Percentiles rank a stretch among this genome's conserved stretches.
Conservation (phyloP, 257 asterid genomes). For the Anisodus acutangulus region DNA sequence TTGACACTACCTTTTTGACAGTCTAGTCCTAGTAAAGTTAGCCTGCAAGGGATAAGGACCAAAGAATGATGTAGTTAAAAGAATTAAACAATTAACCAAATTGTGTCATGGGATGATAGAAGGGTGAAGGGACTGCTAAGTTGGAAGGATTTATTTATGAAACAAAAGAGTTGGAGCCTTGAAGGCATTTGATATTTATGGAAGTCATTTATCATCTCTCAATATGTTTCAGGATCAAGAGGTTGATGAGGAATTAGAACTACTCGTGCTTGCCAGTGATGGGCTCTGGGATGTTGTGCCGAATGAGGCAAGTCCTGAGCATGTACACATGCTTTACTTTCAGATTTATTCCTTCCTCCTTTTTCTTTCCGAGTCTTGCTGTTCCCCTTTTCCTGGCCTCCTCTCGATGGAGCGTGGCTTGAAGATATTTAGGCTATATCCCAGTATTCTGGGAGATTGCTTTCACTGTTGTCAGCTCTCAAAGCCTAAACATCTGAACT, state of each 20-base stretch:
- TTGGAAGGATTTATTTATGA: not conserved
- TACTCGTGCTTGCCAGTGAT: constrained; percentile 93
- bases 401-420: not conserved
- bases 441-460: not conserved
- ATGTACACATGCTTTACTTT: not conserved
- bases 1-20: not conserved
- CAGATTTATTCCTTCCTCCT: not conserved
- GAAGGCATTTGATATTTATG: constrained; percentile 22
- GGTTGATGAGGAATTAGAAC: constrained; percentile 77
- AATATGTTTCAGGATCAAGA: constrained; percentile 70
- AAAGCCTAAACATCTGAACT: constrained; percentile 12
- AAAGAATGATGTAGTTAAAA: not conserved
- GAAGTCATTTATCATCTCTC: constrained; percentile 5
- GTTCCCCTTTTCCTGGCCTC: not conserved
- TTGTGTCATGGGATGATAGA: constrained; percentile 12
- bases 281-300: constrained; percentile 95
- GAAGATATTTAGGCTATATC: not conserved
- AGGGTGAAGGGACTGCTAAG: not conserved
- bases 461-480: not conserved
- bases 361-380: not conserved
- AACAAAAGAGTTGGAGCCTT: constrained; percentile 2
- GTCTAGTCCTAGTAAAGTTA: not conserved
- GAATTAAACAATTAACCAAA: not conserved
- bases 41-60: not conserved
- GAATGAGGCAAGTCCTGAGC: constrained; percentile 32